Evolutionary conservation across 2,329 filamentous ascomycete genomes (phyloP), one percentile per base, ranked within the genome.

Genomic region (Aspergillus calidoustus): DNA sequence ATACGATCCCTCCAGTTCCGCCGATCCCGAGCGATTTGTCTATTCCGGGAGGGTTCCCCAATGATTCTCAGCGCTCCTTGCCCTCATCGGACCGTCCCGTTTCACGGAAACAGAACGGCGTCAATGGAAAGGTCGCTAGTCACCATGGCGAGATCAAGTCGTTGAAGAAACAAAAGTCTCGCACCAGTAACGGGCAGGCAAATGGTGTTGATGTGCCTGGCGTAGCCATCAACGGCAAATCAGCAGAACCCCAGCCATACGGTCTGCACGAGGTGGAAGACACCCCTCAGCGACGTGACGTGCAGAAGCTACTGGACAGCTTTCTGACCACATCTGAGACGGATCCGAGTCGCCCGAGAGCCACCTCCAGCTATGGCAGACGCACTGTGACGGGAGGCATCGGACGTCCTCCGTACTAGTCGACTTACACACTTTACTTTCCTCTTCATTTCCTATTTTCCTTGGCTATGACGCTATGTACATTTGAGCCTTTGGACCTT

Each of bases 1-100:
- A 76, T n/a, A 73, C 71, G 41, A 77, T 82, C n/a, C 79, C 79
- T 2, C 80, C 80, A 13, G 80, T 82, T 4, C 80, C 80, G 13
- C 80, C 80, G 22, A 74, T 81, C n/a, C 79, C 79, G 15, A 68
- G 72, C 0, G 73, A 72, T 5, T 69, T 82, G 38, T 70, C 76
- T 38, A 73, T 81, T 19, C 78, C 79, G 2, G 78, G 77, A 28
- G 76, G 76, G n/a, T 79, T 77, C 62, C 76, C 78, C 3, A 72
- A 73, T 17, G 78, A 79, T 62, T 74, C 74, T 22, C 71, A 74
- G 47, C 69, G 73, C 13, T 76, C 75, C 7, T 62, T 72, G 49
- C 56, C 69, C 17, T 67, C 65, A 13, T 55, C 64, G 11, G 71
- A 75, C 46, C 72, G 74, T 22, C 73, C 76, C 3, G 70, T 67